phyloP scores from a whole-genome alignment of 139 green algal genomes.

The Haematococcus sp. region DNA sequence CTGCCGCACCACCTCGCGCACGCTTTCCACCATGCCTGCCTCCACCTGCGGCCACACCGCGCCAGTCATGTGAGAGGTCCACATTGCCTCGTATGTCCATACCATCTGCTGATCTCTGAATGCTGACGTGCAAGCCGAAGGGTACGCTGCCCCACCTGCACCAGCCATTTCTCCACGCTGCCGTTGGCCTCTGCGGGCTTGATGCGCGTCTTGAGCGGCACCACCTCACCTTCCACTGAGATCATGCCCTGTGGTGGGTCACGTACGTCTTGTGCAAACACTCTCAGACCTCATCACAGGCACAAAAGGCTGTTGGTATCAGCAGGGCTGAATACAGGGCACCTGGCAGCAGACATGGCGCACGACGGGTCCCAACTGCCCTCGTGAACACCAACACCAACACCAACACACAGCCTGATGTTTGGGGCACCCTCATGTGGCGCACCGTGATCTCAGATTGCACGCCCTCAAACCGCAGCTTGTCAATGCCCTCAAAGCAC shows the following conservation, averaged over 20 bases:
- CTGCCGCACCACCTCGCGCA: slow-evolving; percentile 45
- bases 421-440: background rate
- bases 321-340: no score
- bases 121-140: no score
- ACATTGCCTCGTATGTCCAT: no score
- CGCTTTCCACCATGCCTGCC: slow-evolving; percentile 63
- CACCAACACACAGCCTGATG: background rate
- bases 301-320: slow-evolving; percentile 1
- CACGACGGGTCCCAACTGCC: no score
- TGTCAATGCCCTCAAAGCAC: slow-evolving; percentile 79
- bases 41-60: slow-evolving; percentile 69
- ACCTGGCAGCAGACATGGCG: no score
- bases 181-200: slow-evolving; percentile 61
- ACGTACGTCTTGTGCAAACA: slow-evolving; percentile 54
- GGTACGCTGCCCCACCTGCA: no score
- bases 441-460: slow-evolving; percentile 10
- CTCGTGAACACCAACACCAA: no score
- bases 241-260: slow-evolving; percentile 47
- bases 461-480: slow-evolving; percentile 31
- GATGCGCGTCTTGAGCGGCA: slow-evolving; percentile 66
- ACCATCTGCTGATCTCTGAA: no score
- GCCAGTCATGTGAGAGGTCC: no score
- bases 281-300: slow-evolving; percentile 14
- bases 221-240: slow-evolving; percentile 61
- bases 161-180: slow-evolving; percentile 76